These are phyloP conservation scores for Rosellinia necatrix DNA, from an alignment of 2,329 filamentous ascomycete genomes.

Conservation along the genomic window DNA sequence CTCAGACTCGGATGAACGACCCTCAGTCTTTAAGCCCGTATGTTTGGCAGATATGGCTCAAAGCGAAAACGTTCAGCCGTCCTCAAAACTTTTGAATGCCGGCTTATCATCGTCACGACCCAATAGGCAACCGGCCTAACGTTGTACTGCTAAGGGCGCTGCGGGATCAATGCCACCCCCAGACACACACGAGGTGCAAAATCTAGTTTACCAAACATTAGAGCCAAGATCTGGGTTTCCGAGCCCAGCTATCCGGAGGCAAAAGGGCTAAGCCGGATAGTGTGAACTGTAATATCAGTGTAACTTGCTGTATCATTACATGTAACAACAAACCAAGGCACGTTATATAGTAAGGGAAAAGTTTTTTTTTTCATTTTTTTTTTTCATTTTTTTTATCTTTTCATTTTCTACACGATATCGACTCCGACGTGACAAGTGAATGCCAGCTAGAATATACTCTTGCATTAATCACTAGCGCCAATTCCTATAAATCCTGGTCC, in stretches of 20 bases:
- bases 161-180: neutral
- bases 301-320: constrained; percentile 11
- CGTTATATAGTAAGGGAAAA: neutral
- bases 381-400: no score
- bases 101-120: no score
- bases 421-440: neutral
- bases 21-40: no score
- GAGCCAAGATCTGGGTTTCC: neutral
- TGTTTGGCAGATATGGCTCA: no score
- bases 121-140: no score
- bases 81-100: no score
- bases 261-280: neutral
- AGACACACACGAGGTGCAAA: neutral
- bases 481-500: constrained; percentile 1
- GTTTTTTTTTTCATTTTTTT: no score
- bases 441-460: constrained; percentile 23
- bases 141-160: no score
- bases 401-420: neutral
- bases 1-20: neutral
- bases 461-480: constrained; percentile 26
- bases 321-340: constrained; percentile 5
- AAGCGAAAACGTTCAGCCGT: no score
- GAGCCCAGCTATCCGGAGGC: neutral
- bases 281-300: neutral
- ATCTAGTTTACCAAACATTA: neutral